Evolutionary conservation across 2,329 filamentous ascomycete species (phyloP), one percentile per base, ranked within the genome.

Genomic region (Stemphylium lycopersici): DNA sequence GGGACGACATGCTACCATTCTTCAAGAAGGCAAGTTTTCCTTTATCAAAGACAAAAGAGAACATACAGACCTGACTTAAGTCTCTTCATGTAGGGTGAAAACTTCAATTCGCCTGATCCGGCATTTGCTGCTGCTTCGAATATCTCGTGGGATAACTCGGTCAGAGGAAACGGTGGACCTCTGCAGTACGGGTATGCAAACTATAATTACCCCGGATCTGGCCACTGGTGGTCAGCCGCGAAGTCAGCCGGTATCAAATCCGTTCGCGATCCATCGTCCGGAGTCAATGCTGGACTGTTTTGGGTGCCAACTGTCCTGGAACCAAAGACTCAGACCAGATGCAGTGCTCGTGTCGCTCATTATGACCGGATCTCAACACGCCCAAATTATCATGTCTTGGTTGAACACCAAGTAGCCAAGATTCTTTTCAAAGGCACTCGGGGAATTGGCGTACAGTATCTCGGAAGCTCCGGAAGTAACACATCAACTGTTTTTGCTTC

Each of bases 1-100:
- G 81, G 81, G 71, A 81, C 40, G 72, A 74, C 13, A 52, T 81
- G 32, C 48, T 75, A 24, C 73, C 71, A 3, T 76, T 75, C 55
- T 76, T 77, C 57, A 65, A 63, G 56, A 74, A 66, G 56, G 62
- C 62, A 47, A 10, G 24, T 13, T 4, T 13, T 20, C n/a, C 8
- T 15, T 10, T 15, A 12, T 16, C 29, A 96, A 69, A 22, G 33
- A 3, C 6, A 40, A 69, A 59, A 65, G n/a, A 33, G 10, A 11
- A 33, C 4, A 33, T 12, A 33, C 10, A 33, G 3, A 4, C 31
- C 4, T 33, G 4, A 12, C 31, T 33, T 3, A 33, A 11, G 4
- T 33, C 4, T 33, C 31, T 5, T 33, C 31, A 5, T 13, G 11
- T 33, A 33, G 31, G 31, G 59, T 46, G 68, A 69, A 42, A 64